Conservation (phyloP, 2,329 filamentous ascomycete genomes). For the Sordariomycetes sp. region DNA sequence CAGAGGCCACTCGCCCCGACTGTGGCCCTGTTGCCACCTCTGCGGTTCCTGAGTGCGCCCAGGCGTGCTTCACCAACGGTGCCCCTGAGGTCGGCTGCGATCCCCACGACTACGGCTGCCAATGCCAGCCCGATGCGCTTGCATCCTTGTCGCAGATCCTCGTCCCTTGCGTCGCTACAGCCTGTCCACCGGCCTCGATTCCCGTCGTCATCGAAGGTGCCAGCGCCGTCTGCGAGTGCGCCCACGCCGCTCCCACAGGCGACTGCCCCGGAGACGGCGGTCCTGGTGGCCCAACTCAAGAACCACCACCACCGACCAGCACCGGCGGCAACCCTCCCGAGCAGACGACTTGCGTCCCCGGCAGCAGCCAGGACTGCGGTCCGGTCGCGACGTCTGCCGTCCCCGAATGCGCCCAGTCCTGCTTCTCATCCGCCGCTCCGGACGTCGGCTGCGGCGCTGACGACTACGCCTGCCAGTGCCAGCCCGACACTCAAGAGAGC, state of each 20-base stretch:
- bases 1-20: conserved; percentile 4
- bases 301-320: background rate
- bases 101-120: conserved; percentile 12
- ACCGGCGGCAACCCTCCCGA: background rate
- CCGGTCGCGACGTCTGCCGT: conserved; percentile 15
- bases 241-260: conserved; percentile 3
- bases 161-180: conserved; percentile 12
- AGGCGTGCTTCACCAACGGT: conserved; percentile 11
- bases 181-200: conserved; percentile 9
- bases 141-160: conserved; percentile 10
- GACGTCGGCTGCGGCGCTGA: conserved; percentile 14
- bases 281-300: background rate
- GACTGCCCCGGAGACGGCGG: conserved; percentile 4
- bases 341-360: conserved; percentile 3
- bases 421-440: conserved; percentile 16
- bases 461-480: conserved; percentile 18
- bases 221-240: conserved; percentile 4
- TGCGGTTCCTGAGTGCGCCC: conserved; percentile 11
- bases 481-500: conserved; percentile 8
- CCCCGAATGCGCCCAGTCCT: conserved; percentile 16
- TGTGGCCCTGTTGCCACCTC: conserved; percentile 10
- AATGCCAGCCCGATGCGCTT: conserved; percentile 10
- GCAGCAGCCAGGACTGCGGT: conserved; percentile 12
- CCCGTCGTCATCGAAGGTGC: conserved; percentile 12
- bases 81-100: conserved; percentile 13